Conservation (phyloP, 1,284 basidiomycete genomes). For the Microbotryum violaceum region DNA sequence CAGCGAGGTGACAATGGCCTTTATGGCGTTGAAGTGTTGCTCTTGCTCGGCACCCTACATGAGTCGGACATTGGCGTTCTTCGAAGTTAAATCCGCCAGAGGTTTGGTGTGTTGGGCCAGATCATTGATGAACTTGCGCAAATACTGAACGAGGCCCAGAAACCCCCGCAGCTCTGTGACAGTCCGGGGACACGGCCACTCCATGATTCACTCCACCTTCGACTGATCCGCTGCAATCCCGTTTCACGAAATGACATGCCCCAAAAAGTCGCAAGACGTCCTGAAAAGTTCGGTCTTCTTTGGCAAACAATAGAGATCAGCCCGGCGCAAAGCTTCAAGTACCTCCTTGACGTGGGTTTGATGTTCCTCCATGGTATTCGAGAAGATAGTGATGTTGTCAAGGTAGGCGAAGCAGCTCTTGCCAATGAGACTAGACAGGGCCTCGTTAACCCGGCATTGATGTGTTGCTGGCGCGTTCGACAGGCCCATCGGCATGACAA, state of each 20-base stretch:
- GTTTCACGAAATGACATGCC: slow-evolving; percentile 39
- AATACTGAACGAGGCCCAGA: slow-evolving; percentile 43
- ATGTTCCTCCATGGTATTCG: slow-evolving; percentile 42
- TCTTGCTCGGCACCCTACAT: slow-evolving; percentile 10
- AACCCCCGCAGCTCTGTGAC: slow-evolving; percentile 40
- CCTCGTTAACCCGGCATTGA: slow-evolving; percentile 21
- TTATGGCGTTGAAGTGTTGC: slow-evolving; percentile 41
- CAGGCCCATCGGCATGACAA: slow-evolving; percentile 46
- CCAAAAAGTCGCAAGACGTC: slow-evolving; percentile 39
- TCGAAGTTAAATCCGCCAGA: too few species aligned
- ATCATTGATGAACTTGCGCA: slow-evolving; percentile 40
- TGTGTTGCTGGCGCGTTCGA: slow-evolving; percentile 43
- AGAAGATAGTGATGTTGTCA: slow-evolving; percentile 48
- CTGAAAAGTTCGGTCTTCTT: slow-evolving; percentile 41
- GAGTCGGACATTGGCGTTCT: too few species aligned
- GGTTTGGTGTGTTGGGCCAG: slow-evolving; percentile 34
- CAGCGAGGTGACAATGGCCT: slow-evolving; percentile 36
- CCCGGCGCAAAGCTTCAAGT: slow-evolving; percentile 32
- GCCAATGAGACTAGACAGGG: slow-evolving; percentile 8
- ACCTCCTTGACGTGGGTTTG: slow-evolving; percentile 13
- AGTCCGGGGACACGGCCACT: slow-evolving; percentile 41
- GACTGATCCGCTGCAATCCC: slow-evolving; percentile 41
- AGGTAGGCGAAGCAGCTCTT: slow-evolving; percentile 38
- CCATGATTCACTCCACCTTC: slow-evolving; percentile 40
- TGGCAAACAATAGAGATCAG: slow-evolving; percentile 35